Evolutionary conservation across 1,284 basidiomycete species (phyloP).

Genomic region (Ceratobasidium sp.): DNA sequence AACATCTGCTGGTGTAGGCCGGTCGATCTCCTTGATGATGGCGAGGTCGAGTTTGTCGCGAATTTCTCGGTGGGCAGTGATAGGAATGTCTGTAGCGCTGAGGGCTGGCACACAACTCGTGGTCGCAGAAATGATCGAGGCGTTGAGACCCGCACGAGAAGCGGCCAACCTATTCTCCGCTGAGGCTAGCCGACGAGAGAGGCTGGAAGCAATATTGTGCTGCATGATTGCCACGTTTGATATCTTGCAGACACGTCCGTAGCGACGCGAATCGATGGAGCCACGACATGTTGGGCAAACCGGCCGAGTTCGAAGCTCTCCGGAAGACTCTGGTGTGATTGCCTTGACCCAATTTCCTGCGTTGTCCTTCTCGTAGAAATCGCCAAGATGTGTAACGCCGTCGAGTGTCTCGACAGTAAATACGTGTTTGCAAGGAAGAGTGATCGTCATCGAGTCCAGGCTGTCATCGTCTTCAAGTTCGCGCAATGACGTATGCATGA

Average conservation of each 20-base stretch:
- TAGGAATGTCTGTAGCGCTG: background rate
- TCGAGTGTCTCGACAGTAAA: constrained; percentile 82
- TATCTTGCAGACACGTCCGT: constrained; percentile 72
- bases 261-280: constrained; percentile 67
- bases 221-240: constrained; percentile 74
- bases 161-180: background rate
- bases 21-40: background rate
- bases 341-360: constrained; percentile 59
- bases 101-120: background rate
- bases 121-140: background rate
- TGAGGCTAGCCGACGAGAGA: constrained; percentile 12
- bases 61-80: constrained; percentile 4
- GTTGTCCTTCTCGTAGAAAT: constrained; percentile 64
- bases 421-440: constrained; percentile 72
- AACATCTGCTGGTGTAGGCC: background rate
- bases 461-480: constrained; percentile 61
- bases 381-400: constrained; percentile 66
- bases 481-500: constrained; percentile 66
- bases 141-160: background rate
- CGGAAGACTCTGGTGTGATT: constrained; percentile 28
- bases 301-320: constrained; percentile 56
- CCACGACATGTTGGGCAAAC: constrained; percentile 70
- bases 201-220: constrained; percentile 64
- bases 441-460: constrained; percentile 67
- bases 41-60: background rate